These are phyloP conservation scores for Claviceps sorghi DNA, from an alignment of 2,329 filamentous ascomycete species.

Conservation along the genomic window DNA sequence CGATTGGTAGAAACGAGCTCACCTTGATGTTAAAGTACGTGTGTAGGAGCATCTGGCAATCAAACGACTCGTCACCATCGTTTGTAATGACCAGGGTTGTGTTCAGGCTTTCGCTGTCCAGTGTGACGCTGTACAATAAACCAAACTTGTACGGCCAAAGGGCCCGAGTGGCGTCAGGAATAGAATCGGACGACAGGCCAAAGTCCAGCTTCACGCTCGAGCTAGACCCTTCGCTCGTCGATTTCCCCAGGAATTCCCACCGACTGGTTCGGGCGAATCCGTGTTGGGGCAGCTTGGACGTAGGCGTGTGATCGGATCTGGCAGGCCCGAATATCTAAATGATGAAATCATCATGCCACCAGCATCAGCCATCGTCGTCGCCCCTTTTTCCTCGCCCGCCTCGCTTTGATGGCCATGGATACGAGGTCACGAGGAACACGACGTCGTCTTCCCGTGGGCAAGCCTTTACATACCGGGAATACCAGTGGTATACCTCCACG, in stretches of 20 bases:
- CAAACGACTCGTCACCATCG: slow-evolving; percentile 66
- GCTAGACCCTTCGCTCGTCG: slow-evolving; percentile 38
- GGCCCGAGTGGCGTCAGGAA: slow-evolving; percentile 52
- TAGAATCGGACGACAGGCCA: slow-evolving; percentile 60
- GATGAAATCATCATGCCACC: neutral
- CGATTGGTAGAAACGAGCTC: slow-evolving; percentile 17
- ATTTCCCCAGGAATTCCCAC: slow-evolving; percentile 93
- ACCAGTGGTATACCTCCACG: slow-evolving; percentile 85
- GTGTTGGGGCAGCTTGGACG: slow-evolving; percentile 72
- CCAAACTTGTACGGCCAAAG: slow-evolving; percentile 81
- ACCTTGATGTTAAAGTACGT: slow-evolving; percentile 77
- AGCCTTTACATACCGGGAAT: slow-evolving; percentile 56
- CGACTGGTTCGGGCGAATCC: slow-evolving; percentile 80
- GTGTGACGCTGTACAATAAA: slow-evolving; percentile 82
- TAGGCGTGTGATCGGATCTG: slow-evolving; percentile 61
- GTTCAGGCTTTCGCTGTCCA: slow-evolving; percentile 58
- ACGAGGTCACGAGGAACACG: neutral
- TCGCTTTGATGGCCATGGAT: neutral
- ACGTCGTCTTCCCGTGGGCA: neutral
- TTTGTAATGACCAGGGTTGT: slow-evolving; percentile 83
- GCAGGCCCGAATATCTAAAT: slow-evolving; percentile 74
- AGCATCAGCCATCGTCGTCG: neutral
- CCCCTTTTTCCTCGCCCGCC: neutral
- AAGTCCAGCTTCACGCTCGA: slow-evolving; percentile 86
- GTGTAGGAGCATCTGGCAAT: slow-evolving; percentile 84